Evolutionary conservation across 1,284 basidiomycete genomes (phyloP), one percentile per base, ranked within the genome.

Genomic region (Entoloma clypeatum): DNA sequence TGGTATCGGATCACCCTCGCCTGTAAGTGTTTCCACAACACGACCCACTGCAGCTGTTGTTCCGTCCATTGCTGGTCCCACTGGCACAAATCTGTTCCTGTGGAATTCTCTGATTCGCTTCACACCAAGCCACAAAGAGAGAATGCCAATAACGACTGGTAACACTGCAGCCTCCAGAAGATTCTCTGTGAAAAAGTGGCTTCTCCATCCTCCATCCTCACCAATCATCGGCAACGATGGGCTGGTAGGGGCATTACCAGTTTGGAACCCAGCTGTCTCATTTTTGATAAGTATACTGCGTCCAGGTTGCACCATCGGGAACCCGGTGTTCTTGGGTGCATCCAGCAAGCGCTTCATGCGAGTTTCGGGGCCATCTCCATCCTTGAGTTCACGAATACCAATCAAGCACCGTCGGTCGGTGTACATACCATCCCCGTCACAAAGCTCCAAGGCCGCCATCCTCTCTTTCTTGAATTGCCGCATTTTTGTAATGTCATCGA

Each of bases 351-450:
- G 56, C 49, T 57, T 63, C 54, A 66, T 54, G 8, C 68, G 53
- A 29, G 60, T 60, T 45, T 64, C 62, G 3, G 57, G 52, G 5
- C 60, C 63, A 42, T 63, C 64, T 3, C 59, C 61, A 10, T 61
- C 63, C 44, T 77, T 74, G 13, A 85, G 58, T 17, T 59, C 63
- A 9, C 74, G 66, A 32, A 81, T 69, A 22, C 85, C 85, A 9
- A 75, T 72, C 4, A 83, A 60, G 57, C 85, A 87, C 6, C 71
- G 66, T 2, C 69, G 65, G 51, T 83, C 49, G 58, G 40, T 52
- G 25, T 49, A 52, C 31, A 48, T 45, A 9, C 29, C 34, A 8
- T 49, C 43, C 17, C 47, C 45, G 26, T 40, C 36, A 33, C 49
- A 41, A 39, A 58, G 62, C 10, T 68, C 45, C 45, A 44, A 48